Conservation (phyloP, 192 early-diverging fungal genomes). For the Jimgerdemannia lactiflua region DNA sequence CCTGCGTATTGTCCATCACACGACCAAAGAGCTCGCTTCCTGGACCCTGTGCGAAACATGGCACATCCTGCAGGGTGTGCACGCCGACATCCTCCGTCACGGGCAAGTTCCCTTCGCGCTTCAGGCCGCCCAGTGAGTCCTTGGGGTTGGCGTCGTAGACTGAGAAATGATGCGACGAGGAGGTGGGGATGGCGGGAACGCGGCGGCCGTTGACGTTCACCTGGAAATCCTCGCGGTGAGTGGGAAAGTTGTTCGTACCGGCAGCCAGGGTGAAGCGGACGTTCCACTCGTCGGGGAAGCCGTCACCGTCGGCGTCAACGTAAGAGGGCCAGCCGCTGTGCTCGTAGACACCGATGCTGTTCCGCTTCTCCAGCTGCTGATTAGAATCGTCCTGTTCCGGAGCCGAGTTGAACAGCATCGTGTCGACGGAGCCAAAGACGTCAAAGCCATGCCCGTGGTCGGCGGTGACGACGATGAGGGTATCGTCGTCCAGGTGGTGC, state of each 20-base stretch:
- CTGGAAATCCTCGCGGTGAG: constrained; percentile 45
- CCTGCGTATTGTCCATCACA: too few species aligned
- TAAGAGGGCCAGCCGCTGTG: constrained; percentile 49
- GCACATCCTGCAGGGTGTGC: constrained; percentile 50
- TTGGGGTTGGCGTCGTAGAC: constrained; percentile 21
- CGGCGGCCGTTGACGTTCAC: constrained; percentile 31
- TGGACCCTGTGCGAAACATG: constrained; percentile 10
- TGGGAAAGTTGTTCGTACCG: constrained; percentile 38
- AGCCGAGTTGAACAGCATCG: constrained; percentile 44
- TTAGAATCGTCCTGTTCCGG: constrained; percentile 33
- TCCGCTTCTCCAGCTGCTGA: too few species aligned
- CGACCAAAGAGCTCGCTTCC: background rate
- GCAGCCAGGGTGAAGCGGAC: constrained; percentile 38
- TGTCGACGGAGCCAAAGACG: constrained; percentile 62
- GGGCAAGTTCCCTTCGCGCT: constrained; percentile 22
- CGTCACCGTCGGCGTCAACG: constrained; percentile 40
- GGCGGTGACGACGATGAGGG: constrained; percentile 61
- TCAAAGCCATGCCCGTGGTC: constrained; percentile 65
- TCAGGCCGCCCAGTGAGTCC: constrained; percentile 23
- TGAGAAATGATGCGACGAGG: constrained; percentile 24
- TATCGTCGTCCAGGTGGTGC: constrained; percentile 47
- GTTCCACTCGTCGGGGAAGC: constrained; percentile 47
- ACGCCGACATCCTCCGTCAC: constrained; percentile 27
- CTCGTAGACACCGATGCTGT: constrained; percentile 46
- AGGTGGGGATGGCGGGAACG: constrained; percentile 25